These are phyloP conservation scores for Pythium insidiosum DNA, from an alignment of 352 stramenopile species.

Conservation along the genomic window DNA sequence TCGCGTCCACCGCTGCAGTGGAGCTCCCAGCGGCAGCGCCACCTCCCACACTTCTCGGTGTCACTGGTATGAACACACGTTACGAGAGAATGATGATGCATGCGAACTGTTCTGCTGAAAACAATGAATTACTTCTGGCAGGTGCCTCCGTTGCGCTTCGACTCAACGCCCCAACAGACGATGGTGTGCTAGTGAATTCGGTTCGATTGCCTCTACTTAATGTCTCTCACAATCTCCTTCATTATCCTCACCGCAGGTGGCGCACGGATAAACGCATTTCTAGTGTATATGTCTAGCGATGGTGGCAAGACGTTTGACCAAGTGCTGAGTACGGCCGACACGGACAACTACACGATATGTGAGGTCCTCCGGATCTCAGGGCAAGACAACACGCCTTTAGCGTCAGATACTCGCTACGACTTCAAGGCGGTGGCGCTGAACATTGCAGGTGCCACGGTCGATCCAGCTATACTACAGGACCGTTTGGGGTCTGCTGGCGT, in stretches of 20 bases:
- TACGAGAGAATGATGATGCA: too few relatives aligned
- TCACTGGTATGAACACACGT: constrained; percentile 21
- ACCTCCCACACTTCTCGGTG: constrained; percentile 23
- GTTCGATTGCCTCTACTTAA: too few relatives aligned
- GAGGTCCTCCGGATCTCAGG: constrained; percentile 27
- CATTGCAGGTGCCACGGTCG: constrained; percentile 31
- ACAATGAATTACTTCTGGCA: too few relatives aligned
- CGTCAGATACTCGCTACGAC: constrained; percentile 27
- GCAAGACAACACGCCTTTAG: constrained; percentile 13
- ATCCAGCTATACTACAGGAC: constrained; percentile 9
- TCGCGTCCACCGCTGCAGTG: constrained; percentile 11
- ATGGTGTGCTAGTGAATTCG: constrained; percentile 15
- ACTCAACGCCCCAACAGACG: constrained; percentile 28
- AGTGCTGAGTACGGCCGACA: constrained; percentile 20
- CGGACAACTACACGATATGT: constrained; percentile 10
- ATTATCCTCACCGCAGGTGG: constrained; percentile 21
- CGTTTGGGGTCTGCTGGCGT: neutral
- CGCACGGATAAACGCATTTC: constrained; percentile 35
- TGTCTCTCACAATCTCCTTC: neutral
- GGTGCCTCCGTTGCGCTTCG: constrained; percentile 35
- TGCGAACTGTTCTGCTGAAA: too few relatives aligned
- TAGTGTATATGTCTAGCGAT: constrained; percentile 42
- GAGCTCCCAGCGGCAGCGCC: constrained; percentile 32
- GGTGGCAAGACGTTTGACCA: constrained; percentile 22
- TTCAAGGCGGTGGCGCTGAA: constrained; percentile 51